Conservation (phyloP, 306 rosid species). For the Quillaja saponaria region DNA sequence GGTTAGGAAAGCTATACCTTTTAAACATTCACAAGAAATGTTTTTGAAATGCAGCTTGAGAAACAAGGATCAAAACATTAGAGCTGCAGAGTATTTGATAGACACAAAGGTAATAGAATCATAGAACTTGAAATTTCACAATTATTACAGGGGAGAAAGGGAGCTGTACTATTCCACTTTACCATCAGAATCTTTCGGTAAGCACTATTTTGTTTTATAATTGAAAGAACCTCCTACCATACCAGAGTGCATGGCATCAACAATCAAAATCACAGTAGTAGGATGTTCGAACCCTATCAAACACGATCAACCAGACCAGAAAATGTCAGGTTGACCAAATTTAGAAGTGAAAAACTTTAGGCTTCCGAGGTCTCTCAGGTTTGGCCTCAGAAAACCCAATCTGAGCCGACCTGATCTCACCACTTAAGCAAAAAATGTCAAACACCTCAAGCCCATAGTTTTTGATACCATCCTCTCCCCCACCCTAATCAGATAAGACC, state of each 20-base stretch:
- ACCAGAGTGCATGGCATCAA: constrained; percentile 13
- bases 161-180: constrained; percentile 7
- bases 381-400: no score
- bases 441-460: no score
- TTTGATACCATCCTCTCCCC: no score
- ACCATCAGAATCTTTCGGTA: constrained; percentile 13
- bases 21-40: constrained; percentile 3
- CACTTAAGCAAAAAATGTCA: no score
- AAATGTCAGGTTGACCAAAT: no score
- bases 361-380: no score
- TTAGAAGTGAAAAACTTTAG: no score
- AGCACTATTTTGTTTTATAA: constrained; percentile 2
- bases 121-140: constrained; percentile 11
- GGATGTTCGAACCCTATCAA: no score
- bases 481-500: no score
- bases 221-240: constrained; percentile 3
- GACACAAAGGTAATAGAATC: constrained; percentile 10
- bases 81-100: neutral
- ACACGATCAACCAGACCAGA: no score
- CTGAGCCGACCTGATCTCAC: no score
- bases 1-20: neutral
- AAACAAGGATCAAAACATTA: neutral
- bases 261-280: neutral
- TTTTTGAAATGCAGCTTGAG: constrained; percentile 16
- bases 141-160: neutral